phyloP scores from a whole-genome alignment of 2,329 filamentous ascomycete genomes.

The Fusarium napiforme region DNA sequence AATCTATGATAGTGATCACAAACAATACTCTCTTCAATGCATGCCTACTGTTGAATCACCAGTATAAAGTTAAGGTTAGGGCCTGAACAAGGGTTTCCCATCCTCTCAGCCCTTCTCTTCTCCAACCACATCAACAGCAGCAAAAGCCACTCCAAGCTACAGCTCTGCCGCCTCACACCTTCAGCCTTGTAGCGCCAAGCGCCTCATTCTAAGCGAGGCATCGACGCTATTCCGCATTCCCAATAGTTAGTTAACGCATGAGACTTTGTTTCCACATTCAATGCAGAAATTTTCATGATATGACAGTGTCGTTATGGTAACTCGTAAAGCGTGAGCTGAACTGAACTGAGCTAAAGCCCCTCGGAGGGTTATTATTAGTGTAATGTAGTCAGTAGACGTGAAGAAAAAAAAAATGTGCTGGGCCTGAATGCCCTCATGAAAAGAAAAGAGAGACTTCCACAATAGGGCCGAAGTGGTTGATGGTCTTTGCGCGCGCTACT shows the following conservation, averaged over 20 bases:
- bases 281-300: not conserved
- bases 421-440: not conserved
- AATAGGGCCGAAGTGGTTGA: constrained; percentile 33
- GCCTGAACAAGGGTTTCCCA: constrained; percentile 12
- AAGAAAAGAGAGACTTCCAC: constrained; percentile 2
- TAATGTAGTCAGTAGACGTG: not conserved
- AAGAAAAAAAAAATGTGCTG: not conserved
- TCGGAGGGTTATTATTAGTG: not conserved
- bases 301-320: not conserved
- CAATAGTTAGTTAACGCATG: not conserved
- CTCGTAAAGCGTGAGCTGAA: not conserved
- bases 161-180: not conserved
- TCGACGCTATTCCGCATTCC: not conserved
- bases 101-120: not conserved
- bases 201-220: not conserved
- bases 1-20: too few relatives aligned
- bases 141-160: not conserved
- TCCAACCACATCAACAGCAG: not conserved
- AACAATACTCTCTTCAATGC: not conserved
- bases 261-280: not conserved
- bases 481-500: constrained; percentile 19
- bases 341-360: not conserved
- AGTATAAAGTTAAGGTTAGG: constrained; percentile 24
- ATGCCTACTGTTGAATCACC: not conserved
- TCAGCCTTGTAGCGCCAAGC: constrained; percentile 15